Conservation (phyloP, 2,329 filamentous ascomycete species). For the Herpotrichia juniperi region DNA sequence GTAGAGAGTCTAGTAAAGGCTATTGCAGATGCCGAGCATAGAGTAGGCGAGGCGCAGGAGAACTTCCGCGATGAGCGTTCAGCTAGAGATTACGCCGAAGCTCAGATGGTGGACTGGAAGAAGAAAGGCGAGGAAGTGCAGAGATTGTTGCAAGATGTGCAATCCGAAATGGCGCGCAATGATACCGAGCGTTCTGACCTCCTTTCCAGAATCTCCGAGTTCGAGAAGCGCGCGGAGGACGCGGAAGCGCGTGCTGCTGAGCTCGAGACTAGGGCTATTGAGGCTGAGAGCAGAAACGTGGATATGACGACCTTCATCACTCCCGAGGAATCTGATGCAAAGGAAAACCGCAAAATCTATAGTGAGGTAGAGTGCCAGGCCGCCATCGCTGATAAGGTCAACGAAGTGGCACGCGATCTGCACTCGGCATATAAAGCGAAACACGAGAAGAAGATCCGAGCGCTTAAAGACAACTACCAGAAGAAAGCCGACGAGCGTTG, state of each 20-base stretch:
- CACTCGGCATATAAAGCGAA: constrained; percentile 95
- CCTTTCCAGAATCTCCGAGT: constrained; percentile 73
- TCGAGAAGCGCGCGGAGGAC: constrained; percentile 75
- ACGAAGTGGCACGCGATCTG: constrained; percentile 74
- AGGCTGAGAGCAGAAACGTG: constrained; percentile 71
- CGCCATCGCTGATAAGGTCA: constrained; percentile 91
- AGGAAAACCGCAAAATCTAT: constrained; percentile 40
- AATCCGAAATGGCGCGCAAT: constrained; percentile 77
- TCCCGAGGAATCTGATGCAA: constrained; percentile 40
- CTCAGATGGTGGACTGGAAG: constrained; percentile 84
- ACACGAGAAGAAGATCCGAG: constrained; percentile 93
- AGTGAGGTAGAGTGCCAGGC: constrained; percentile 54
- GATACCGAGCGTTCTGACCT: constrained; percentile 84
- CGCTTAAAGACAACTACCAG: constrained; percentile 83
- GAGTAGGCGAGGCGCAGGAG: constrained; percentile 86
- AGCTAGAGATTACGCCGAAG: constrained; percentile 71
- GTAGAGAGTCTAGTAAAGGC: constrained; percentile 85
- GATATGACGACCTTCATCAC: constrained; percentile 66
- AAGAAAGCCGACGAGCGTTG: constrained; percentile 88
- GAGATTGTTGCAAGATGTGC: constrained; percentile 76
- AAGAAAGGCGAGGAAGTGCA: constrained; percentile 86
- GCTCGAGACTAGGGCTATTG: constrained; percentile 57
- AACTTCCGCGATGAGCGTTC: constrained; percentile 78
- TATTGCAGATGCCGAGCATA: constrained; percentile 86
- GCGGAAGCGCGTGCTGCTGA: constrained; percentile 78